Conservation (phyloP, 73 alveolate genomes). For the Paramecium bursaria region DNA sequence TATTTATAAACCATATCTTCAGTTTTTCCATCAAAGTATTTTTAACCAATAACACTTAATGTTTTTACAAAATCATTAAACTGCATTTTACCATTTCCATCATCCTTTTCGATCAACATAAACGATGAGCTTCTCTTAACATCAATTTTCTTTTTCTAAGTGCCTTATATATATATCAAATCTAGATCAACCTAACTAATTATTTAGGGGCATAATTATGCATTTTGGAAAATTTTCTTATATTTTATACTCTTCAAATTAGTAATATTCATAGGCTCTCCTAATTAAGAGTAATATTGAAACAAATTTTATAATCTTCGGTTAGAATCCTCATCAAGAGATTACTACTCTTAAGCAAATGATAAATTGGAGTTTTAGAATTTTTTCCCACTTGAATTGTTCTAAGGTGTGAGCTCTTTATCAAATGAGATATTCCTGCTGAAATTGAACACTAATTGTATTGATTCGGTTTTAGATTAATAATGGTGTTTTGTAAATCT, state of each 20-base stretch:
- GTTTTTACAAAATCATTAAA: neutral
- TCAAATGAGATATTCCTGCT: conserved; percentile 16
- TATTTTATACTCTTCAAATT: conserved; percentile 41
- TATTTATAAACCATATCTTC: neutral
- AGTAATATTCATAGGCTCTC: conserved; percentile 33
- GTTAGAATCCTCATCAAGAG: neutral
- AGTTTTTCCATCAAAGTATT: neutral
- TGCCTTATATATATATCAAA: conserved; percentile 30
- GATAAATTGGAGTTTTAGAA: neutral
- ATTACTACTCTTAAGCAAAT: neutral
- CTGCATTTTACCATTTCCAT: conserved; percentile 37
- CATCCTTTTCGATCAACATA: conserved; percentile 27
- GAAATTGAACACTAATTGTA: neutral
- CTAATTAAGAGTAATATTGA: conserved; percentile 34
- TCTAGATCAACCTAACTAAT: conserved; percentile 32
- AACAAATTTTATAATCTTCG: conserved; percentile 1
- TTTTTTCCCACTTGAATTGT: neutral
- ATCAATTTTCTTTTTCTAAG: conserved; percentile 37
- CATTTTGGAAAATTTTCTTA: conserved; percentile 5
- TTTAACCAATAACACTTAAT: neutral
- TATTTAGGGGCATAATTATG: neutral
- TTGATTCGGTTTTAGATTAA: conserved; percentile 34
- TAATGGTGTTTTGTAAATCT: neutral
- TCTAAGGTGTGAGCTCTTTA: neutral
- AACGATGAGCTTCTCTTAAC: conserved; percentile 6